Percentiles rank a stretch among this genome's conserved stretches.
Evolutionary conservation across 371 early-diverging fungal genomes (phyloP).

Genomic region (Hamiltosporidium tvaerminnensis): DNA sequence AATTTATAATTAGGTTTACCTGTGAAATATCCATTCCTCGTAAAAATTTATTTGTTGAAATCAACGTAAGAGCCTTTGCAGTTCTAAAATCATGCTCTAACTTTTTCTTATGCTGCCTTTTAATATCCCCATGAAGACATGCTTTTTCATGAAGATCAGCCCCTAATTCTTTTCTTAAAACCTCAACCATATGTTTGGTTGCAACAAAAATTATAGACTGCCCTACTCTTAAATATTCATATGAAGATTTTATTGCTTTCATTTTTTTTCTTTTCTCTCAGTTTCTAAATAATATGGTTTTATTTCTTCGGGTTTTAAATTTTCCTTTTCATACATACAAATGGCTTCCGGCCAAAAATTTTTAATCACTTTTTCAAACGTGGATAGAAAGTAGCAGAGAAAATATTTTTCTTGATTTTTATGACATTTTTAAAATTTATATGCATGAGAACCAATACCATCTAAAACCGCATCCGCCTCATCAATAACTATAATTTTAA

Average conservation of each 20-base stretch:
- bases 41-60: conserved; percentile 65
- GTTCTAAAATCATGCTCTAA: conserved; percentile 90
- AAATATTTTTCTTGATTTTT: conserved; percentile 39
- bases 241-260: conserved; percentile 75
- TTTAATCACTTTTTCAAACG: conserved; percentile 32
- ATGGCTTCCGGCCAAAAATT: conserved; percentile 4
- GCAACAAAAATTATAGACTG: conserved; percentile 97
- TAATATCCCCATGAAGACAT: conserved; percentile 88
- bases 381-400: conserved; percentile 49
- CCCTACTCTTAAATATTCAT: conserved; percentile 84
- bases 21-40: conserved; percentile 97
- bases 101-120: conserved; percentile 80
- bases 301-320: conserved; percentile 50
- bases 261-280: conserved; percentile 16
- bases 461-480: conserved; percentile 48
- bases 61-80: conserved; percentile 53
- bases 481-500: conserved; percentile 60
- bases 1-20: conserved; percentile 96
- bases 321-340: conserved; percentile 24
- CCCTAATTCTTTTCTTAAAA: conserved; percentile 80
- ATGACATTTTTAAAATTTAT: conserved; percentile 13
- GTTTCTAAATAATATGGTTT: conserved; percentile 44
- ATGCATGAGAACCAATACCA: conserved; percentile 28
- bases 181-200: conserved; percentile 81
- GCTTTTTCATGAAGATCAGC: conserved; percentile 88